Conservation (phyloP, 169 alveolate species). For the Plasmodium adleri region DNA sequence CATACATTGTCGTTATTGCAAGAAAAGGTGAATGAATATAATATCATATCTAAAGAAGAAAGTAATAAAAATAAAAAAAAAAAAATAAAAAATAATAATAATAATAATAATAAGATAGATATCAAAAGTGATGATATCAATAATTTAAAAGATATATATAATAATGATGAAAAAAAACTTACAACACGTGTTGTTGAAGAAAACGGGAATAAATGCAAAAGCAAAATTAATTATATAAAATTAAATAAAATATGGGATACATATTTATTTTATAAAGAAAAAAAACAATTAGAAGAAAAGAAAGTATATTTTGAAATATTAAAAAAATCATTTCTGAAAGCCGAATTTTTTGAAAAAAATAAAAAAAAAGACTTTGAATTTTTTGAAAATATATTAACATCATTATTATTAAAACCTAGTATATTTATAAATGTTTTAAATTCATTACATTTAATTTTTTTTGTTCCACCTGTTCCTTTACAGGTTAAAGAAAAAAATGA, state of each 20-base stretch:
- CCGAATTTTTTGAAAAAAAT: slow-evolving; percentile 55
- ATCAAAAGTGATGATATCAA: too few relatives aligned
- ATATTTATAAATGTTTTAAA: slow-evolving; percentile 61
- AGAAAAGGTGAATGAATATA: not conserved
- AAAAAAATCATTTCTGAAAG: slow-evolving; percentile 42
- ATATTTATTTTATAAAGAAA: slow-evolving; percentile 49
- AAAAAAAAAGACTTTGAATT: slow-evolving; percentile 67
- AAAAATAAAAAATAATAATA: not conserved
- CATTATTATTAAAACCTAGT: slow-evolving; percentile 32
- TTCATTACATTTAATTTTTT: slow-evolving; percentile 23
- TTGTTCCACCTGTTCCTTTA: not conserved
- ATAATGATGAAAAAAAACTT: not conserved
- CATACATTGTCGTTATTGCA: slow-evolving; percentile 1
- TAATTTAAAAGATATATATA: not conserved
- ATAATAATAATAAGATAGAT: not conserved
- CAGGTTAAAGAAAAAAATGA: not conserved
- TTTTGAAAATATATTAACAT: slow-evolving; percentile 62
- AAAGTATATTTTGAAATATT: slow-evolving; percentile 20
- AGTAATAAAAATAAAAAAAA: not conserved
- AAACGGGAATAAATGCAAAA: not conserved
- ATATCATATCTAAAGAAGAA: not conserved
- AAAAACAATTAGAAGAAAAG: slow-evolving; percentile 34
- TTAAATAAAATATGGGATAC: slow-evolving; percentile 49
- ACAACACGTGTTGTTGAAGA: not conserved
- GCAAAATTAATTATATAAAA: slow-evolving; percentile 30